Evolutionary conservation across 306 rosid species (phyloP).

Genomic region (Medicago ruthenica): DNA sequence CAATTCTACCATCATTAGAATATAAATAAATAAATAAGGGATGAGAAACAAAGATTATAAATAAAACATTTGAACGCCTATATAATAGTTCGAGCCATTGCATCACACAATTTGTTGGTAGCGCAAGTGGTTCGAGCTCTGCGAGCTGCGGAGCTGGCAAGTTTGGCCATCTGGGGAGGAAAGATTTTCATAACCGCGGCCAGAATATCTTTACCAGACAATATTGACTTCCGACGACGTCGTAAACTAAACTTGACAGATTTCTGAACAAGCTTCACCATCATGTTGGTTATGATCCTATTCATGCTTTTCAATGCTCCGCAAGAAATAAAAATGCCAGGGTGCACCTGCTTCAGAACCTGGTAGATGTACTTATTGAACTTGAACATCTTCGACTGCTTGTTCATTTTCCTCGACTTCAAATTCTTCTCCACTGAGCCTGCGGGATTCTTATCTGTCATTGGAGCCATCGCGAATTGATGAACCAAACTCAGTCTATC

Average conservation of each 20-base stretch:
- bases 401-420: no score
- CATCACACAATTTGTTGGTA: background rate
- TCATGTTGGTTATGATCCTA: background rate
- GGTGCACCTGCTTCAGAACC: background rate
- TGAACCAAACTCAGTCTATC: no score
- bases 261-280: background rate
- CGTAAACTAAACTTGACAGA: background rate
- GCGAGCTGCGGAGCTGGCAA: background rate
- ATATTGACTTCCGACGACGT: background rate
- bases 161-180: background rate
- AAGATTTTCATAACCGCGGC: background rate
- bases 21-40: no score
- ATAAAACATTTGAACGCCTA: background rate
- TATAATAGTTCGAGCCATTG: background rate
- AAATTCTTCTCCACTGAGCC: no score
- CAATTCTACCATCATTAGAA: background rate
- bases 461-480: no score
- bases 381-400: background rate
- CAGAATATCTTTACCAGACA: background rate
- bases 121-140: background rate
- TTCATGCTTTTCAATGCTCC: background rate
- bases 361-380: background rate
- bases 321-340: background rate
- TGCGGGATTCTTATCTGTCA: no score
- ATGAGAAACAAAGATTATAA: no score